These are phyloP conservation scores for Russula dissimulans DNA, from an alignment of 768 basidiomycete genomes.

Conservation along the genomic window DNA sequence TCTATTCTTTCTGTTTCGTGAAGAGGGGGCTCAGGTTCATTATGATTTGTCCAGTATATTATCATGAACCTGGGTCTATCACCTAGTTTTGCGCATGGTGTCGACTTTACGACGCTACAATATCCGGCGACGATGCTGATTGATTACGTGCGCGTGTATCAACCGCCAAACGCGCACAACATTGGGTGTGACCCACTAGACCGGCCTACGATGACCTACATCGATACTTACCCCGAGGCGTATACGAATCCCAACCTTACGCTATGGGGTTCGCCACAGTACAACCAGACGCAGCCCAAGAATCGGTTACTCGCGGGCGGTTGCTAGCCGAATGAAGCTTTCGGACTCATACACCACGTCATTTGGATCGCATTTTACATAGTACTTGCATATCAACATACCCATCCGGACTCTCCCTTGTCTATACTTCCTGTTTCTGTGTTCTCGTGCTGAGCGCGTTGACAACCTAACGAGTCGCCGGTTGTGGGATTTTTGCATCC, in stretches of 20 bases:
- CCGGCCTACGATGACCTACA: slow-evolving; percentile 78
- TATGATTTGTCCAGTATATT: slow-evolving; percentile 46
- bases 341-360: background rate
- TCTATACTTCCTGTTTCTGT: background rate
- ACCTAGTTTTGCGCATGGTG: slow-evolving; percentile 54
- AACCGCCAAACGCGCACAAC: slow-evolving; percentile 57
- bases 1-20: background rate
- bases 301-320: slow-evolving; percentile 2
- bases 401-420: background rate
- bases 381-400: background rate
- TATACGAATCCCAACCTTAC: slow-evolving; percentile 78
- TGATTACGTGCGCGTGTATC: slow-evolving; percentile 90
- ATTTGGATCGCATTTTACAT: background rate
- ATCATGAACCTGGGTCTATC: slow-evolving; percentile 84
- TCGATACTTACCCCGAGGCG: slow-evolving; percentile 61
- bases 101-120: slow-evolving; percentile 60
- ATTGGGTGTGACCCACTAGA: slow-evolving; percentile 77
- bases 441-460: background rate
- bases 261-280: slow-evolving; percentile 43
- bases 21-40: background rate
- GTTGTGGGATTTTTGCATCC: background rate
- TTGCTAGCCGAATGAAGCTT: background rate
- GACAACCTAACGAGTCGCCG: slow-evolving; percentile 19
- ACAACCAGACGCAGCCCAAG: slow-evolving; percentile 15
- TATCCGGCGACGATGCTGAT: slow-evolving; percentile 71